Evolutionary conservation across 768 basidiomycete species (phyloP), one percentile per base, ranked within the genome.

Genomic region (Tulasnella sp.): DNA sequence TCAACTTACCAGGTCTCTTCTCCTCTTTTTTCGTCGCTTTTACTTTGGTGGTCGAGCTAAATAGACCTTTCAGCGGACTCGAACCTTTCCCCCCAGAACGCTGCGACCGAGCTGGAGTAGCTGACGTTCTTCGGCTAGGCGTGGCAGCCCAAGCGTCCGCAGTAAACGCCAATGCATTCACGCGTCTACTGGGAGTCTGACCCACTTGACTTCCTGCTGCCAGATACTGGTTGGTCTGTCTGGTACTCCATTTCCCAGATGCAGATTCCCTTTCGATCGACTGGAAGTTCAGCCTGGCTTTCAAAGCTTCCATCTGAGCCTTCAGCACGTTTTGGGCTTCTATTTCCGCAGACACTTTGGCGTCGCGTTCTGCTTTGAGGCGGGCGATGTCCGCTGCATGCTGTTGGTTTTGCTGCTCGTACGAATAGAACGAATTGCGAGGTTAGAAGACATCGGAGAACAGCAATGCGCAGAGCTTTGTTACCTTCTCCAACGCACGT

Each of bases 401-500:
- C 17, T n/a, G 29, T 64, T 71, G 32, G 37, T 34, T 36, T 71
- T 71, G 59, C 70, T 71, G 41, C 19, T 32, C 44, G 19, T n/a
- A 47, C 16, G 42, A n/a, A n/a, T 4, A 42, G 42, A 12, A n/a
- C 4, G 42, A 42, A 71, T 62, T 35, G 37, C 67, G 9, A 11
- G 17, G 40, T 71, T 26, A 4, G 70, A 32, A 26, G 16, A 11
- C 12, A 29, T n/a, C 2, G 35, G 19, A 64, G 11, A 22, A 5
- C 22, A 34, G n/a, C 37, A 32, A 16, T 17, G 3, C 2, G 29
- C 34, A 22, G 19, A 52, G 14, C 29, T 29, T 14, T 36, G 59
- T 17, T n/a, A 71, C 70, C 70, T 71, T 62, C 34, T 71, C 70
- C 32, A 71, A 34, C 32, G 37, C n/a, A 26, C 70, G 47, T 71